These are phyloP conservation scores for Coemansia sp. DNA, from an alignment of 192 early-diverging fungal genomes.

Conservation along the genomic window DNA sequence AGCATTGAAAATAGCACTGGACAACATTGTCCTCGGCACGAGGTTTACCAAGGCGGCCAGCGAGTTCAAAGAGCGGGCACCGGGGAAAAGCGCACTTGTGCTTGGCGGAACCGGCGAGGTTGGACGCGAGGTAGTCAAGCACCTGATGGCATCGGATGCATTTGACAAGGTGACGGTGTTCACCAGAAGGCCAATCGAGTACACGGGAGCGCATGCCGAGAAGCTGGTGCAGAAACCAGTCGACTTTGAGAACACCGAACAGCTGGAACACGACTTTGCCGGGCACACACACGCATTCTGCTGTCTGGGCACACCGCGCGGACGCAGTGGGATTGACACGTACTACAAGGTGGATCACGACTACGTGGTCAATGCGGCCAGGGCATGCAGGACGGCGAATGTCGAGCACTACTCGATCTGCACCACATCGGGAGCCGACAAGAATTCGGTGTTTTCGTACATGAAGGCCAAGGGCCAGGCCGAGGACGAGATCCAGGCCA, in stretches of 20 bases:
- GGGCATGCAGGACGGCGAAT: conserved; percentile 28
- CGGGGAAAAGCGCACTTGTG: conserved; percentile 35
- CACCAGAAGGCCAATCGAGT: conserved; percentile 42
- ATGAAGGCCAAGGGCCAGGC: conserved; percentile 75
- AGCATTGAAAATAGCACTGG: conserved; percentile 23
- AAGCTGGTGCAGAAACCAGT: conserved; percentile 64
- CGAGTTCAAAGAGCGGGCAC: conserved; percentile 31
- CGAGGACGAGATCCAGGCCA: conserved; percentile 61
- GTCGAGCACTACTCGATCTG: conserved; percentile 48
- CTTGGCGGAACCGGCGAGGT: conserved; percentile 53
- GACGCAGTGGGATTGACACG: conserved; percentile 62
- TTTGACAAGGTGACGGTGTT: conserved; percentile 54
- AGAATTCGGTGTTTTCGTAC: conserved; percentile 67
- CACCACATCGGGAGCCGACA: conserved; percentile 56
- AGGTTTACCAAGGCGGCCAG: conserved; percentile 27
- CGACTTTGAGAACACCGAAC: conserved; percentile 73
- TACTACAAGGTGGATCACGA: conserved; percentile 80
- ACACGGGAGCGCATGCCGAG: conserved; percentile 30
- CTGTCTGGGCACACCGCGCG: conserved; percentile 71
- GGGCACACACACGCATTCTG: conserved; percentile 66
- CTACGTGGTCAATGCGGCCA: conserved; percentile 61
- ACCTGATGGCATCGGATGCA: conserved; percentile 38
- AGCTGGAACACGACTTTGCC: conserved; percentile 27
- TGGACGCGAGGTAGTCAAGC: conserved; percentile 52
- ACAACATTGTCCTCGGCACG: conserved; percentile 24